phyloP scores from a whole-genome alignment of 2,329 filamentous ascomycete genomes.

The Pseudogymnoascus sp. region DNA sequence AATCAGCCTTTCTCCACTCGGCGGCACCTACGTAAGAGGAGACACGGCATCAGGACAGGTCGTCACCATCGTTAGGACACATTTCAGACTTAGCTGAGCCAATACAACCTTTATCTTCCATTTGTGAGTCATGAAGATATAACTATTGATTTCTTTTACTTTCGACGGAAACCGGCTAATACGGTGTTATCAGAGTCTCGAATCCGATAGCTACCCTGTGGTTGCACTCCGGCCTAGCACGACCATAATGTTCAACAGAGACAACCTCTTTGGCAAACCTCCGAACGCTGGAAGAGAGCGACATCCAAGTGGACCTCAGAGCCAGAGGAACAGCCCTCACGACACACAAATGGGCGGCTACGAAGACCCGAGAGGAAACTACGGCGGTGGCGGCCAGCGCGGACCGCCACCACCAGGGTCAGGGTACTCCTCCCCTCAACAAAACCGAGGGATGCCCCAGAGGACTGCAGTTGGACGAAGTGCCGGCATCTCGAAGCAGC shows the following conservation, averaged over 20 bases:
- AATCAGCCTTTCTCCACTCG: neutral
- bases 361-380: conserved; percentile 17
- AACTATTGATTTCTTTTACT: neutral
- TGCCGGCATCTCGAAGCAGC: conserved; percentile 16
- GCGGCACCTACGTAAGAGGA: conserved; percentile 1
- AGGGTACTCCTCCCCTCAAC: neutral
- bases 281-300: conserved; percentile 28
- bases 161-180: conserved; percentile 7
- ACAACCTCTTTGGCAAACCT: conserved; percentile 38
- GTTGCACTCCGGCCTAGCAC: neutral
- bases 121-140: neutral
- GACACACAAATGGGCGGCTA: conserved; percentile 24
- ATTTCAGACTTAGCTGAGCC: neutral
- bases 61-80: conserved; percentile 9
- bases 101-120: neutral
- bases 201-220: neutral
- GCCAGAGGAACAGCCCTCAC: conserved; percentile 22
- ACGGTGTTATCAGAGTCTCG: conserved; percentile 31
- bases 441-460: conserved; percentile 29
- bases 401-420: conserved; percentile 25
- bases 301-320: conserved; percentile 27
- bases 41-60: conserved; percentile 10
- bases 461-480: conserved; percentile 29
- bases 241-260: conserved; percentile 32
- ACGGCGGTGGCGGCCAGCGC: conserved; percentile 27